Conservation (phyloP, 495 filamentous ascomycete genomes). For the Pseudevernia furfuracea region DNA sequence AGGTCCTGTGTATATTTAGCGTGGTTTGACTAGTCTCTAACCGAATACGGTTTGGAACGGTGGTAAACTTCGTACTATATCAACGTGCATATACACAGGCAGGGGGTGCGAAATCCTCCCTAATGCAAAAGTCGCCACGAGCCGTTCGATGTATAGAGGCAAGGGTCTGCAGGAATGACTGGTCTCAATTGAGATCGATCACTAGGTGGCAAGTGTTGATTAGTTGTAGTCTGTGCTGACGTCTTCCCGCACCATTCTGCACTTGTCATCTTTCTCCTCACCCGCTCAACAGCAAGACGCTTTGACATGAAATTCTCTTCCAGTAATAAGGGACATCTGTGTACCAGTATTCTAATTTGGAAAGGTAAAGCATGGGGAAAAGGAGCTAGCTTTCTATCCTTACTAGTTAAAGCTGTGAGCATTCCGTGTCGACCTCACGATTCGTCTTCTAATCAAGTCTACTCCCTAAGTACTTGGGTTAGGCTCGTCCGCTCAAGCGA, state of each 20-base stretch:
- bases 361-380: neutral
- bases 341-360: slow-evolving; percentile 4
- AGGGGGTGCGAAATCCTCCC: too few relatives aligned
- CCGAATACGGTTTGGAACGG: too few relatives aligned
- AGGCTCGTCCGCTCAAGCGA: slow-evolving; percentile 1
- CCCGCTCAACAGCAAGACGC: too few relatives aligned
- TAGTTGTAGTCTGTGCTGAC: neutral
- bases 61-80: too few relatives aligned
- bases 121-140: slow-evolving; percentile 9
- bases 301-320: too few relatives aligned
- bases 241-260: neutral
- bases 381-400: slow-evolving; percentile 1
- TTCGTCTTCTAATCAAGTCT: slow-evolving; percentile 4
- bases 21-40: too few relatives aligned
- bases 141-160: slow-evolving; percentile 1
- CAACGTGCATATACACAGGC: too few relatives aligned
- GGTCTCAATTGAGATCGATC: neutral
- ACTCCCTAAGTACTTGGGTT: neutral
- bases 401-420: neutral
- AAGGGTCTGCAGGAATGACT: slow-evolving; percentile 8
- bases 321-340: slow-evolving; percentile 1
- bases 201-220: slow-evolving; percentile 2
- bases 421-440: neutral
- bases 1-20: too few relatives aligned
- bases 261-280: neutral